Evolutionary conservation across 768 basidiomycete genomes (phyloP).

Genomic region (Mycena epipterygia): DNA sequence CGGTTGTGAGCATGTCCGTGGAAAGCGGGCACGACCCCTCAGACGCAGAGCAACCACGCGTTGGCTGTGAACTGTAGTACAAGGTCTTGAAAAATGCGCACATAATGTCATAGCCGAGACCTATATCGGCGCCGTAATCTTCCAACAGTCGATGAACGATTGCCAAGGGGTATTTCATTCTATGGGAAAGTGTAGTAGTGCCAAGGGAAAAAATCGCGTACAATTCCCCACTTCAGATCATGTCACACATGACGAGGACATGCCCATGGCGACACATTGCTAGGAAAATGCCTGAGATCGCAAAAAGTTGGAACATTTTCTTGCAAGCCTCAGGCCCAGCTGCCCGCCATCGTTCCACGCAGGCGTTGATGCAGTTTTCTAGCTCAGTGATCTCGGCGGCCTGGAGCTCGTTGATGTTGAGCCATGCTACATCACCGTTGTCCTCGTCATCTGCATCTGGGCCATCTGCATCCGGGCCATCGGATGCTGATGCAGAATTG

Average conservation of each 20-base stretch:
- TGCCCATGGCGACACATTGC: conserved; percentile 39
- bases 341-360: conserved; percentile 36
- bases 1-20: conserved; percentile 46
- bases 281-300: conserved; percentile 43
- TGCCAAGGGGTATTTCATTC: conserved; percentile 46
- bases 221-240: conserved; percentile 43
- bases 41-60: conserved; percentile 15
- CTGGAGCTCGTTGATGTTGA: conserved; percentile 32
- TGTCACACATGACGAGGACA: conserved; percentile 40
- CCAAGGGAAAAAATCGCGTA: conserved; percentile 21
- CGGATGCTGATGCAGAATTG: neutral
- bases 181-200: conserved; percentile 6
- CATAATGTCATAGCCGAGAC: conserved; percentile 43
- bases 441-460: neutral
- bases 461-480: neutral
- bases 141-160: conserved; percentile 36
- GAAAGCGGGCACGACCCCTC: conserved; percentile 36
- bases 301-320: conserved; percentile 42
- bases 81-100: conserved; percentile 41
- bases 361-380: conserved; percentile 21
- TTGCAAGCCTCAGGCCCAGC: conserved; percentile 34
- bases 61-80: conserved; percentile 31
- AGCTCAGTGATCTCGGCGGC: conserved; percentile 26
- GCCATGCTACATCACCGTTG: conserved; percentile 32
- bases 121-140: conserved; percentile 29